These are phyloP conservation scores for Mayamaea pseudoterrestris DNA, from an alignment of 108 stramenopile species.

Conservation along the genomic window DNA sequence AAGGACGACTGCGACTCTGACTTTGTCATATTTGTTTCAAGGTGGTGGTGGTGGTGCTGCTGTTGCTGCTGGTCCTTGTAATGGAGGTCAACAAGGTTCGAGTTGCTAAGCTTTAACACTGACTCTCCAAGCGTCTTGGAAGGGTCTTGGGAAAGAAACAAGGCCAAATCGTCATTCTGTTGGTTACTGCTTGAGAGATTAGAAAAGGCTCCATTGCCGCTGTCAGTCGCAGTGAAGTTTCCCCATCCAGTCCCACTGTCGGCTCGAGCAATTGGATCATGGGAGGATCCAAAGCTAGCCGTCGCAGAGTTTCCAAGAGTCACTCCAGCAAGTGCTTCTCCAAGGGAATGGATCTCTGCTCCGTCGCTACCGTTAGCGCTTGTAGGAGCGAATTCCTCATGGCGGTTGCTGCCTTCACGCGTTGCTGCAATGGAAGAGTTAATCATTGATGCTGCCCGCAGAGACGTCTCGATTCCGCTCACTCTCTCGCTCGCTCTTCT, in stretches of 20 bases:
- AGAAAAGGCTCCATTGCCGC: not conserved
- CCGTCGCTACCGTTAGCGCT: no score
- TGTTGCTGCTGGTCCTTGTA: not conserved
- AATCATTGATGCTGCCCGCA: no score
- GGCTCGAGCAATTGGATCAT: not conserved
- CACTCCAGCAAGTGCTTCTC: conserved; percentile 34
- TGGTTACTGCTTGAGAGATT: not conserved
- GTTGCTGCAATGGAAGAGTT: no score
- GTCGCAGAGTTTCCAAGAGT: conserved; percentile 8
- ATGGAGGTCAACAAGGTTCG: conserved; percentile 18
- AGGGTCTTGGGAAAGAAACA: conserved; percentile 70
- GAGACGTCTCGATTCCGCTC: no score
- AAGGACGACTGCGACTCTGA: no score
- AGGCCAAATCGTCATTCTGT: conserved; percentile 44
- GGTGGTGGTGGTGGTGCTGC: not conserved
- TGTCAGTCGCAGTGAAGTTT: conserved; percentile 8
- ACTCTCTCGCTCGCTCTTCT: no score
- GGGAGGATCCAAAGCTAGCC: conserved; percentile 1
- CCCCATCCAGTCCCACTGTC: conserved; percentile 7
- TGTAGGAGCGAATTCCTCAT: no score
- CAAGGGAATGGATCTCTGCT: no score
- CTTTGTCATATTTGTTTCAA: no score
- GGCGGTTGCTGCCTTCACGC: no score
- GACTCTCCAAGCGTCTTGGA: conserved; percentile 72
- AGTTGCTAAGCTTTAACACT: conserved; percentile 39